phyloP scores from a whole-genome alignment of 1,284 basidiomycete genomes.

The Rhodofomes roseus region DNA sequence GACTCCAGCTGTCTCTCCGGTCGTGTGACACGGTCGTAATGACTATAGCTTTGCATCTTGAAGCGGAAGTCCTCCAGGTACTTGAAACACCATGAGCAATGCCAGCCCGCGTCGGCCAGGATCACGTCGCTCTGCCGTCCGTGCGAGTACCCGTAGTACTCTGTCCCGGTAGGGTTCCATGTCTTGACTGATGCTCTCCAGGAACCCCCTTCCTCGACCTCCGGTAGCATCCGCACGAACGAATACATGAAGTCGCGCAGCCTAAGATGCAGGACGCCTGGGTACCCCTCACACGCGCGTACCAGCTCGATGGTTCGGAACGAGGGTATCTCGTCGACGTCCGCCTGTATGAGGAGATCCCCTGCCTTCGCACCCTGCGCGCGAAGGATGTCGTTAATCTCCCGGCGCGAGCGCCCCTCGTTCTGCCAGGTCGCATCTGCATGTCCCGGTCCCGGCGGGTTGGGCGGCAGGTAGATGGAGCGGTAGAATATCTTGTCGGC shows the following conservation, averaged over 20 bases:
- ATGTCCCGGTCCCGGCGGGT: constrained; percentile 15
- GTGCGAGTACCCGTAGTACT: constrained; percentile 43
- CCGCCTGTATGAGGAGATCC: constrained; percentile 58
- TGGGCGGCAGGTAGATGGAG: constrained; percentile 25
- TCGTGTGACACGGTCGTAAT: constrained; percentile 59
- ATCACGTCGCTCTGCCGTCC: constrained; percentile 49
- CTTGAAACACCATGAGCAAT: constrained; percentile 65
- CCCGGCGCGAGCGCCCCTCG: constrained; percentile 32
- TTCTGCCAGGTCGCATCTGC: constrained; percentile 36
- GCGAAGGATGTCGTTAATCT: constrained; percentile 44
- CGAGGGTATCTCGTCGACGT: constrained; percentile 69
- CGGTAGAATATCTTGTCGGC: constrained; percentile 50
- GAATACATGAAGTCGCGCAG: constrained; percentile 67
- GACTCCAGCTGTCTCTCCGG: constrained; percentile 29
- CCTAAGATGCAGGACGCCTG: constrained; percentile 56
- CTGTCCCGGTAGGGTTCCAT: constrained; percentile 39
- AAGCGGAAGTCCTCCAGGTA: constrained; percentile 54
- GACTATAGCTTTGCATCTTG: constrained; percentile 64
- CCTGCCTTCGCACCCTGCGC: constrained; percentile 28
- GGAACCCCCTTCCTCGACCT: constrained; percentile 43
- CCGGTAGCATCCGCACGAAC: constrained; percentile 14
- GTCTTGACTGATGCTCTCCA: constrained; percentile 53
- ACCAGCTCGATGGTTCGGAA: constrained; percentile 53
- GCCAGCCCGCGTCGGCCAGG: constrained; percentile 61
- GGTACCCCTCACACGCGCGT: constrained; percentile 50